Evolutionary conservation across 2,329 filamentous ascomycete species (phyloP).

Genomic region (Tricladium varicosporioides): DNA sequence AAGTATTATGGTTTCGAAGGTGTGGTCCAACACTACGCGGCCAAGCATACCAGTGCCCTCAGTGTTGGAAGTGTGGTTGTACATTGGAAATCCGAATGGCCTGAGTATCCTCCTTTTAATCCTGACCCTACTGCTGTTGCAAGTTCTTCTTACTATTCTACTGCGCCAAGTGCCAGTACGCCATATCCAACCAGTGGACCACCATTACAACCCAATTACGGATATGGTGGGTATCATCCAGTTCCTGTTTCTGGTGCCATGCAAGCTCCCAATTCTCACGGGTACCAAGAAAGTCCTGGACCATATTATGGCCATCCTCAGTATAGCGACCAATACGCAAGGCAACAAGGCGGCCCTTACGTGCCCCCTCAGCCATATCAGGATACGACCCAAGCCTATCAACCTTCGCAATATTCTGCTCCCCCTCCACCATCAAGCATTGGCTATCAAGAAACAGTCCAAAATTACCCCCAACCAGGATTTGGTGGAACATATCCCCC

Average conservation of each 20-base stretch:
- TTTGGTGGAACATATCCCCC: constrained; percentile 25
- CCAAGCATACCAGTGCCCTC: constrained; percentile 72
- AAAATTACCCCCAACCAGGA: constrained; percentile 28
- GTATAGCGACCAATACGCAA: constrained; percentile 34
- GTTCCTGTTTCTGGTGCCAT: constrained; percentile 24
- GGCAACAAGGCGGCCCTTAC: constrained; percentile 31
- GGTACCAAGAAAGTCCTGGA: constrained; percentile 31
- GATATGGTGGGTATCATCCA: constrained; percentile 34
- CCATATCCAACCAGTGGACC: constrained; percentile 33
- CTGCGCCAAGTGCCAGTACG: constrained; percentile 32
- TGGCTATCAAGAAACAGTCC: constrained; percentile 24
- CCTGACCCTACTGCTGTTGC: constrained; percentile 49
- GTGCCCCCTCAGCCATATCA: constrained; percentile 28
- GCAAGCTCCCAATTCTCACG: constrained; percentile 23
- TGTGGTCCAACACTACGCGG: constrained; percentile 78
- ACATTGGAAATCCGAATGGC: constrained; percentile 80
- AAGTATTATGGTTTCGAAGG: constrained; percentile 76
- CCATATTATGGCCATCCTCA: constrained; percentile 36
- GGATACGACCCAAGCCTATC: constrained; percentile 26
- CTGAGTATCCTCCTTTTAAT: constrained; percentile 69
- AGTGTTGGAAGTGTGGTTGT: constrained; percentile 72
- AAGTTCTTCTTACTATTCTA: constrained; percentile 34
- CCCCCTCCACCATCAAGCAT: constrained; percentile 20
- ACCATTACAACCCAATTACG: constrained; percentile 34
- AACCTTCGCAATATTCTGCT: constrained; percentile 24